phyloP scores from a whole-genome alignment of 768 basidiomycete genomes.

The Lactifluus pinguis region DNA sequence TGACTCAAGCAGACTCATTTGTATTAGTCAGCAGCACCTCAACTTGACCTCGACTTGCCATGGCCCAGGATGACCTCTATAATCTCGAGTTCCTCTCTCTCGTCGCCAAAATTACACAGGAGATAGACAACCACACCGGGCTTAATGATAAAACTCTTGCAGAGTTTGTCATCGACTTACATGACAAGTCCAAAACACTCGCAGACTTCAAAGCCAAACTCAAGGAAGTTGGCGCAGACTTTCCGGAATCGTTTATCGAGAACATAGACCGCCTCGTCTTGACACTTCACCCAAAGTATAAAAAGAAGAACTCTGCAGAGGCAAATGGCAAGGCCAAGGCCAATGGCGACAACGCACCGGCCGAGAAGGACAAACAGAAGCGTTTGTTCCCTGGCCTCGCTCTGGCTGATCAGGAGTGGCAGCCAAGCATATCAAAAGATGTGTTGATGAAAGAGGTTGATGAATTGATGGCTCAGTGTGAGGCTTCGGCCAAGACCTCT shows the following conservation, averaged over 20 bases:
- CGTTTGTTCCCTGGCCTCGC: constrained; percentile 89
- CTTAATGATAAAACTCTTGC: constrained; percentile 88
- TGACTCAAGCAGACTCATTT: too few species aligned
- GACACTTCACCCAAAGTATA: constrained; percentile 92
- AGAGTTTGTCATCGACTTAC: constrained; percentile 89
- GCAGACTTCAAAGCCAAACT: constrained; percentile 77
- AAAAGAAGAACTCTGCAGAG: constrained; percentile 51
- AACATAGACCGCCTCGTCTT: constrained; percentile 82
- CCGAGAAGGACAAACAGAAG: constrained; percentile 68
- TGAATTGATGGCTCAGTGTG: constrained; percentile 74
- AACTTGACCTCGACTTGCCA: constrained; percentile 23
- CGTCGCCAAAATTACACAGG: constrained; percentile 85
- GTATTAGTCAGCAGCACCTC: constrained; percentile 14
- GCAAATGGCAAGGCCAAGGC: constrained; percentile 29
- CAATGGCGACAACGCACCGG: constrained; percentile 30
- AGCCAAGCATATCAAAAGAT: constrained; percentile 58
- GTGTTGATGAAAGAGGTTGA: constrained; percentile 83
- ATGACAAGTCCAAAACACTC: constrained; percentile 73
- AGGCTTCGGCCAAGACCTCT: constrained; percentile 57
- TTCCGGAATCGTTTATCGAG: constrained; percentile 86
- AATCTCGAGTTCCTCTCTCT: constrained; percentile 90
- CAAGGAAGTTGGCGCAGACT: constrained; percentile 65
- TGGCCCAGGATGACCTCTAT: constrained; percentile 74
- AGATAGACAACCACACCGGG: constrained; percentile 80
- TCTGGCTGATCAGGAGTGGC: constrained; percentile 63